phyloP scores from a whole-genome alignment of 2,329 filamentous ascomycete genomes.

The Colletotrichum sojae region DNA sequence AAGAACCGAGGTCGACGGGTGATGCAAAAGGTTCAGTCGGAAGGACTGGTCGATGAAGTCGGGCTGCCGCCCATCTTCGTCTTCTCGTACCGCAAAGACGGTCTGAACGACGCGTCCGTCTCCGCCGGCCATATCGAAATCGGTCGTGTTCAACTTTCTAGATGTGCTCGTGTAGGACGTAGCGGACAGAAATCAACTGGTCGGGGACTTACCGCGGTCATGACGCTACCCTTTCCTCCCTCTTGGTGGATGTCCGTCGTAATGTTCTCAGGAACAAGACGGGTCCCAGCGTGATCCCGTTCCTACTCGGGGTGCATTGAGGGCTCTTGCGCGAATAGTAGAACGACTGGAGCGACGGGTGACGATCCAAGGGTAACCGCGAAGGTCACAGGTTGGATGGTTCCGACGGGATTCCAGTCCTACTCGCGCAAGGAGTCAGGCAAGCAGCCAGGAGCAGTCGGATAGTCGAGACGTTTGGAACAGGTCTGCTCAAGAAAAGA shows the following conservation, averaged over 20 bases:
- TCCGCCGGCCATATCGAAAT: background rate
- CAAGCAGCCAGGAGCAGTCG: slow-evolving; percentile 29
- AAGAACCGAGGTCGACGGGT: background rate
- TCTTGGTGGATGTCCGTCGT: background rate
- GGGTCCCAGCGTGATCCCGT: background rate
- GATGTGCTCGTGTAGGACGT: background rate
- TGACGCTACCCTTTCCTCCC: background rate
- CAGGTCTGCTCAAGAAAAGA: background rate
- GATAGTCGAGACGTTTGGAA: background rate
- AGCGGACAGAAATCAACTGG: background rate
- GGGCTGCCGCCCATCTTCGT: background rate
- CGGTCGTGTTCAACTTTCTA: slow-evolving; percentile 2
- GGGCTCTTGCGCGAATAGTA: slow-evolving; percentile 28
- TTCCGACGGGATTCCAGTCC: slow-evolving; percentile 33
- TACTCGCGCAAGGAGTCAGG: slow-evolving; percentile 24
- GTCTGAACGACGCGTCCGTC: background rate
- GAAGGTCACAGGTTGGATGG: slow-evolving; percentile 14
- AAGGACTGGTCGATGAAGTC: slow-evolving; percentile 6
- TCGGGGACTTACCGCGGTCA: slow-evolving; percentile 8
- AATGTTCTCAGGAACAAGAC: background rate
- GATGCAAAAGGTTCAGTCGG: background rate
- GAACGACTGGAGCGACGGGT: slow-evolving; percentile 20
- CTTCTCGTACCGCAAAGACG: slow-evolving; percentile 1
- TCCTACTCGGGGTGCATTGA: slow-evolving; percentile 17
- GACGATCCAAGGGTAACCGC: slow-evolving; percentile 16